These are phyloP conservation scores for Colletotrichum chrysophilum DNA, from an alignment of 2,329 filamentous ascomycete genomes.

Conservation along the genomic window DNA sequence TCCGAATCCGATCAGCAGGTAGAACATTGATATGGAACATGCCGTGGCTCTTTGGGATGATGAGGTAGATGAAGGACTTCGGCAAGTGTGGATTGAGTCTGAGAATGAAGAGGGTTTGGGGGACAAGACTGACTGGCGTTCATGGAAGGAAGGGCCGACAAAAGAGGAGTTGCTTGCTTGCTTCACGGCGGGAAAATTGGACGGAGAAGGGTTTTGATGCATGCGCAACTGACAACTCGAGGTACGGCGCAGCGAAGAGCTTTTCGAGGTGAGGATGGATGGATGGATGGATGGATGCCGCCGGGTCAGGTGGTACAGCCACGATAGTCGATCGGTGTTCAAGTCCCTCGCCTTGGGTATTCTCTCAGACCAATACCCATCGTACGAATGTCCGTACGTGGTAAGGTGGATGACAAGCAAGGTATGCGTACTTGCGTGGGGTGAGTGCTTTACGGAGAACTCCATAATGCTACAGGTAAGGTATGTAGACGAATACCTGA, in stretches of 20 bases:
- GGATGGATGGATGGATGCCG: too few species aligned
- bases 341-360: neutral
- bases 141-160: neutral
- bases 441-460: neutral
- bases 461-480: neutral
- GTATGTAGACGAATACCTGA: neutral
- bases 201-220: neutral
- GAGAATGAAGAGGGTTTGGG: neutral
- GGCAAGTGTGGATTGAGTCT: neutral
- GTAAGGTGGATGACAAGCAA: neutral
- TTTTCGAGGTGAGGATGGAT: too few species aligned
- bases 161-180: neutral
- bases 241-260: neutral
- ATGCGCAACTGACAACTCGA: neutral
- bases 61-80: neutral
- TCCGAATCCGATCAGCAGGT: neutral
- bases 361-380: neutral
- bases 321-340: neutral
- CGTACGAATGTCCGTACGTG: neutral
- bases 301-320: neutral
- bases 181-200: neutral
- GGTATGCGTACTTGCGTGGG: neutral
- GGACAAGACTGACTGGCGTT: neutral
- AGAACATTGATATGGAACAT: neutral
- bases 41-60: neutral